phyloP scores from a whole-genome alignment of 495 filamentous ascomycete genomes.

The Podospora pseudopauciseta region DNA sequence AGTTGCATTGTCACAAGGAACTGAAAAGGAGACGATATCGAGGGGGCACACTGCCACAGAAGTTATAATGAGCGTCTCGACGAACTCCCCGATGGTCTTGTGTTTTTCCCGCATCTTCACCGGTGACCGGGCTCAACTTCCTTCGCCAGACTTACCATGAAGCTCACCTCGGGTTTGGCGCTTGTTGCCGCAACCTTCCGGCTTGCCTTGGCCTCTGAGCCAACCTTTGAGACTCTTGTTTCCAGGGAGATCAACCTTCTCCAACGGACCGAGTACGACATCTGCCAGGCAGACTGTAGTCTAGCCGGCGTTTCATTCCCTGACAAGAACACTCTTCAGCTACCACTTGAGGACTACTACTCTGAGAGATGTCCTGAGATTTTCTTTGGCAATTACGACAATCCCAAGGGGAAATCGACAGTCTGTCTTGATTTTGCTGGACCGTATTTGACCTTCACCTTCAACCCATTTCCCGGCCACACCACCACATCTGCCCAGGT shows the following conservation, averaged over 20 bases:
- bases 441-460: constrained; percentile 5
- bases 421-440: constrained; percentile 8
- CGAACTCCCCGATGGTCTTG: not conserved
- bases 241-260: not conserved
- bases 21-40: not conserved
- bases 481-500: constrained; percentile 5
- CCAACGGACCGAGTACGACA: constrained; percentile 1
- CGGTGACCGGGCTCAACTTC: not conserved
- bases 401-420: not conserved
- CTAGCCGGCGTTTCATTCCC: constrained; percentile 4
- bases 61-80: not conserved
- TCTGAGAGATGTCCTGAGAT: constrained; percentile 5
- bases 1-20: not conserved
- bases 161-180: not conserved
- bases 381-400: not conserved
- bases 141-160: not conserved
- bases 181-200: not conserved
- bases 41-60: not conserved
- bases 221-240: not conserved
- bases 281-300: constrained; percentile 7
- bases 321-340: constrained; percentile 6
- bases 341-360: constrained; percentile 3
- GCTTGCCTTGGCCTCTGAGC: not conserved
- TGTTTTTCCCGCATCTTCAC: not conserved
- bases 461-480: not conserved